Conservation (phyloP, 352 stramenopile genomes). For the Phytophthora pisi region DNA sequence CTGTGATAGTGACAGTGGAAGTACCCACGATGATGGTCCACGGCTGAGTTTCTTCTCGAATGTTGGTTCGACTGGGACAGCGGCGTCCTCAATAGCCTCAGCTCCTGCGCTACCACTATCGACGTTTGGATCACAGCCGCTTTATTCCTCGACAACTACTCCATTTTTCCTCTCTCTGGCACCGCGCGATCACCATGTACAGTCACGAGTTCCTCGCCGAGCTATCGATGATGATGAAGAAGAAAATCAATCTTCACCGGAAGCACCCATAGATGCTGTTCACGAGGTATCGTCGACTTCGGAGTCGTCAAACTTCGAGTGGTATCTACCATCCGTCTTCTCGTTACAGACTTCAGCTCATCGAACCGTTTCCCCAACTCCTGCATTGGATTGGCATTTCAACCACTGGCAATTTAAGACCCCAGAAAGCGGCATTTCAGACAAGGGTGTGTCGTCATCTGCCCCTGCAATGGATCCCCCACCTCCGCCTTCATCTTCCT, state of each 20-base stretch:
- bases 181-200: conserved; percentile 27
- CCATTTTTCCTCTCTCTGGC: conserved; percentile 67
- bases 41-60: conserved; percentile 46
- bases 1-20: conserved; percentile 20
- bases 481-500: conserved; percentile 34
- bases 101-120: conserved; percentile 35
- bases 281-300: conserved; percentile 26
- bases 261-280: conserved; percentile 7
- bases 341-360: conserved; percentile 66
- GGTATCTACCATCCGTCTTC: conserved; percentile 79
- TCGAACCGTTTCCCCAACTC: conserved; percentile 52
- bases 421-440: conserved; percentile 24
- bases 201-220: conserved; percentile 18
- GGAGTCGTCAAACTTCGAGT: conserved; percentile 66
- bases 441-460: conserved; percentile 15
- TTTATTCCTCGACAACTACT: conserved; percentile 49
- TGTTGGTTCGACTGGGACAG: conserved; percentile 36
- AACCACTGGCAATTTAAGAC: conserved; percentile 58
- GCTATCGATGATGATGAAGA: conserved; percentile 28
- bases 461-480: conserved; percentile 25
- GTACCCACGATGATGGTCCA: conserved; percentile 30
- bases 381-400: conserved; percentile 84
- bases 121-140: conserved; percentile 48
- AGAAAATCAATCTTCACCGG: conserved; percentile 19
- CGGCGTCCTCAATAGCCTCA: conserved; percentile 29